phyloP scores from a whole-genome alignment of 139 green algal genomes.

The Coelastrella sp. region DNA sequence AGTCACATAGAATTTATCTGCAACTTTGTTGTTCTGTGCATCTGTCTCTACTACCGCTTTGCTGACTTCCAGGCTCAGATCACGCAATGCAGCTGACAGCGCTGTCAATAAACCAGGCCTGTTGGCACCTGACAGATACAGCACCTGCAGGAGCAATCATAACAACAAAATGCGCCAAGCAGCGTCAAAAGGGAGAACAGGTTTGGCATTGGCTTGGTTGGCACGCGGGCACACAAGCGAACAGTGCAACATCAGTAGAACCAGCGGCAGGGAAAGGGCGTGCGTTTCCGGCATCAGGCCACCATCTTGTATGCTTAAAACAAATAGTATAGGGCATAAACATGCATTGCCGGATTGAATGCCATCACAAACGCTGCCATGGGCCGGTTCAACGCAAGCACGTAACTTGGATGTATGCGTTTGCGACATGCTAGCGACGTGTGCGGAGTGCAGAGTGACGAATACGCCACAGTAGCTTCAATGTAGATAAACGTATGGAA shows the following conservation, averaged over 20 bases:
- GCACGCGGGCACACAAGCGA: too few relatives aligned
- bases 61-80: constrained; percentile 86
- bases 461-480: too few relatives aligned
- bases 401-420: background rate
- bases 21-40: constrained; percentile 55
- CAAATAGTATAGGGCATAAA: too few relatives aligned
- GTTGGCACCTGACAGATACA: constrained; percentile 71
- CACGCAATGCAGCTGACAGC: constrained; percentile 79
- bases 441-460: background rate
- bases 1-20: constrained; percentile 91
- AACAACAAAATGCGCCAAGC: too few relatives aligned
- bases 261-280: too few relatives aligned
- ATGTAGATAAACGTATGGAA: too few relatives aligned
- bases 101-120: constrained; percentile 82
- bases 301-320: too few relatives aligned
- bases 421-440: background rate
- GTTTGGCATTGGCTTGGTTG: too few relatives aligned
- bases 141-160: constrained; percentile 40
- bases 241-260: too few relatives aligned
- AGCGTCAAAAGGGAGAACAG: too few relatives aligned
- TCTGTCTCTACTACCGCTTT: constrained; percentile 71
- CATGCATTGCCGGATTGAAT: too few relatives aligned
- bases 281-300: too few relatives aligned
- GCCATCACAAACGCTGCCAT: background rate
- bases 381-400: background rate